Evolutionary conservation across 352 stramenopile species (phyloP).

Genomic region (Globisporangium carolinianum): DNA sequence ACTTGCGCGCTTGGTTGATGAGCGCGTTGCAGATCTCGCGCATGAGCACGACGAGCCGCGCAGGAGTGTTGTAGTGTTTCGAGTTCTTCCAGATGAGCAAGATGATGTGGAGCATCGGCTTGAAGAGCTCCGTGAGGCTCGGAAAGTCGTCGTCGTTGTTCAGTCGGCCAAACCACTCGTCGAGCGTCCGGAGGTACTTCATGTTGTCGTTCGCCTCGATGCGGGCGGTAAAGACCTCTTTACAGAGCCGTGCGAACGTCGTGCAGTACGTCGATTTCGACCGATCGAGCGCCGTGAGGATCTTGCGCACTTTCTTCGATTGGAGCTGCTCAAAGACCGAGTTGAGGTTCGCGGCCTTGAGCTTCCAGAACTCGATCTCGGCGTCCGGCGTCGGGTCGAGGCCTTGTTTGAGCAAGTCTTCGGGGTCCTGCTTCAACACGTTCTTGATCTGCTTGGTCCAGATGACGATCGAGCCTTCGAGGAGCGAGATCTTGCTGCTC

Average conservation of each 20-base stretch:
- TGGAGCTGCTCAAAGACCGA: slow-evolving; percentile 94
- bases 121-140: slow-evolving; percentile 91
- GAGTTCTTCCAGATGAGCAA: slow-evolving; percentile 99
- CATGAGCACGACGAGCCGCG: slow-evolving; percentile 95
- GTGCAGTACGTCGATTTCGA: slow-evolving; percentile 96
- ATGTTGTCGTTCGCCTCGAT: slow-evolving; percentile 98
- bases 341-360: slow-evolving; percentile 94
- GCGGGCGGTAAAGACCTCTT: slow-evolving; percentile 94
- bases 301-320: slow-evolving; percentile 91
- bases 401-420: slow-evolving; percentile 94
- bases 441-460: slow-evolving; percentile 99
- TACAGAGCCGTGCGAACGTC: slow-evolving; percentile 95
- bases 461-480: slow-evolving; percentile 97
- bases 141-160: slow-evolving; percentile 95
- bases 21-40: slow-evolving; percentile 97
- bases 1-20: slow-evolving; percentile 91
- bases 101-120: slow-evolving; percentile 98
- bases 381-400: slow-evolving; percentile 95
- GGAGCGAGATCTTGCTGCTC: slow-evolving; percentile 93
- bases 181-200: slow-evolving; percentile 95
- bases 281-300: slow-evolving; percentile 92
- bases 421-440: slow-evolving; percentile 96
- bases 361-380: slow-evolving; percentile 98
- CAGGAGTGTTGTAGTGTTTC: slow-evolving; percentile 97
- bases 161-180: slow-evolving; percentile 95